Evolutionary conservation across 495 filamentous ascomycete genomes (phyloP).

Genomic region (Xylaria longipes): DNA sequence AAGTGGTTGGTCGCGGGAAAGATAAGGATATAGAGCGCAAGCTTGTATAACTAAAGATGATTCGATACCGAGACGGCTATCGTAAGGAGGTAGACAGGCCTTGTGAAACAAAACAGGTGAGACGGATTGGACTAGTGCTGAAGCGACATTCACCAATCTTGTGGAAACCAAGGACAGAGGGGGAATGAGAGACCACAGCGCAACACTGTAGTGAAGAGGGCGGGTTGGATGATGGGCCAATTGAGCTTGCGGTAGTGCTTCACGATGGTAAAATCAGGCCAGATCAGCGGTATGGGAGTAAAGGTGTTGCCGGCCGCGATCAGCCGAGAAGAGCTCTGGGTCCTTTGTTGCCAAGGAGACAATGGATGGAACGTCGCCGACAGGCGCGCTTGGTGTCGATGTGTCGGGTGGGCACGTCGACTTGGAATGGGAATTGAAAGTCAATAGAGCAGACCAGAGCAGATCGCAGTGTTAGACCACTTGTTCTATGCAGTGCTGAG

Average conservation of each 20-base stretch:
- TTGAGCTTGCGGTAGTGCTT: slow-evolving; percentile 14
- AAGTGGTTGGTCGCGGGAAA: neutral
- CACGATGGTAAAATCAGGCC: slow-evolving; percentile 20
- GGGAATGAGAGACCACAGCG: neutral
- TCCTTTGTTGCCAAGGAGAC: slow-evolving; percentile 19
- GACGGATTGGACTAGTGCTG: neutral
- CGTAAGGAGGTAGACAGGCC: neutral
- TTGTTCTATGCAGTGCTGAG: neutral
- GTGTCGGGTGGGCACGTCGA: neutral
- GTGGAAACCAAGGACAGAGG: slow-evolving; percentile 5
- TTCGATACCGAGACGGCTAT: slow-evolving; percentile 2
- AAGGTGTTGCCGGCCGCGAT: slow-evolving; percentile 20
- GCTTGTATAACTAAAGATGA: slow-evolving; percentile 1
- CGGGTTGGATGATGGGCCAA: neutral
- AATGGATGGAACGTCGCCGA: slow-evolving; percentile 12
- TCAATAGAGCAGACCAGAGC: neutral
- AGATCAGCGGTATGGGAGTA: slow-evolving; percentile 25
- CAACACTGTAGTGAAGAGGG: neutral
- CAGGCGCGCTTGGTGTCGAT: slow-evolving; percentile 11
- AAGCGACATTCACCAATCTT: slow-evolving; percentile 10
- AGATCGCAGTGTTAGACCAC: neutral
- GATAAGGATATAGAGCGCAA: neutral
- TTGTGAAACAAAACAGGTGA: slow-evolving; percentile 9
- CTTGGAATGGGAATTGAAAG: slow-evolving; percentile 1
- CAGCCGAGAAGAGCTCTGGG: slow-evolving; percentile 26